These are phyloP conservation scores for Prunus dulcis DNA, from an alignment of 306 rosid species.

Conservation along the genomic window DNA sequence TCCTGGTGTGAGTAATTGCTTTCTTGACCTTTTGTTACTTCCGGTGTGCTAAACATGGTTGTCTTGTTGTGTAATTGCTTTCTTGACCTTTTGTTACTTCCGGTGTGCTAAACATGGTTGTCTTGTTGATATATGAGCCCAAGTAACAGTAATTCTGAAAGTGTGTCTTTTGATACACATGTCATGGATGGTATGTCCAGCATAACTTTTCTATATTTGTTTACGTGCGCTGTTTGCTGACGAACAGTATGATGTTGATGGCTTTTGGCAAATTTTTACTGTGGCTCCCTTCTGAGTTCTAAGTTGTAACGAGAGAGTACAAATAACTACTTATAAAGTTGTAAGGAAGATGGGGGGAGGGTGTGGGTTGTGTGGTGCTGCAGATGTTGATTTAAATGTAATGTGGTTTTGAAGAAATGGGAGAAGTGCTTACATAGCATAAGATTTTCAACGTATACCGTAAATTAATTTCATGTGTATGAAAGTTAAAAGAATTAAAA, in stretches of 20 bases:
- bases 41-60: conserved; percentile 19
- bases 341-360: background rate
- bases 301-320: background rate
- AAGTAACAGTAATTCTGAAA: background rate
- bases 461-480: background rate
- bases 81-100: conserved; percentile 25
- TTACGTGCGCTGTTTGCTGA: no score
- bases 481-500: background rate
- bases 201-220: background rate
- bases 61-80: conserved; percentile 36
- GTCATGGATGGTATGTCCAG: background rate
- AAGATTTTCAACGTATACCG: no score
- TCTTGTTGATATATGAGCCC: conserved; percentile 19
- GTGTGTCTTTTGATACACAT: background rate
- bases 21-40: conserved; percentile 26
- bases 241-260: background rate
- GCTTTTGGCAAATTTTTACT: background rate
- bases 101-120: conserved; percentile 20
- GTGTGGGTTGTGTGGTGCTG: no score
- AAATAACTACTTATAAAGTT: background rate
- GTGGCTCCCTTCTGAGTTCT: background rate
- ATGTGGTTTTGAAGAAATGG: no score
- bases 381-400: background rate
- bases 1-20: conserved; percentile 82
- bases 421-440: no score